Percentiles rank a stretch among this genome's conserved stretches.
Evolutionary conservation across 2,329 filamentous ascomycete genomes (phyloP).

Genomic region (Monilinia laxa): DNA sequence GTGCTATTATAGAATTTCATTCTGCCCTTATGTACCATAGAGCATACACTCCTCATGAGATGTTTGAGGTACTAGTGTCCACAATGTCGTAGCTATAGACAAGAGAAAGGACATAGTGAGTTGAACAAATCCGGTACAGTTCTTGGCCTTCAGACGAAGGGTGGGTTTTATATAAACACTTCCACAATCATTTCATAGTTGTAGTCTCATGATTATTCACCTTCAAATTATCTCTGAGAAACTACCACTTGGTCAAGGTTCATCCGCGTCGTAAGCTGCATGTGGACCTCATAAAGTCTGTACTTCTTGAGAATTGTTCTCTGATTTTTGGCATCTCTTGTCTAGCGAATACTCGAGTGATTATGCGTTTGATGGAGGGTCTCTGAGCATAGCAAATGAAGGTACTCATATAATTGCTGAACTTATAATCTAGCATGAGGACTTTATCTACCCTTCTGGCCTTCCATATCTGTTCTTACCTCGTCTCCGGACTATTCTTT

Average conservation of each 20-base stretch:
- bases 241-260: not conserved
- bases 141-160: not conserved
- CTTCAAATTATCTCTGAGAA: not conserved
- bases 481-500: not conserved
- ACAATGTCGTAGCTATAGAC: not conserved
- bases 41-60: not conserved
- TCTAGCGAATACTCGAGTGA: not conserved
- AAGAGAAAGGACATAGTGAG: not conserved
- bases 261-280: too few relatives aligned
- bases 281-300: not conserved
- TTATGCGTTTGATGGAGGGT: not conserved
- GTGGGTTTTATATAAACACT: not conserved
- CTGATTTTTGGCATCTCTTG: not conserved
- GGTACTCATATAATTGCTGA: not conserved
- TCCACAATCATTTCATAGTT: not conserved
- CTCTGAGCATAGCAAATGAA: not conserved
- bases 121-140: not conserved
- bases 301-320: not conserved
- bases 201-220: too few relatives aligned
- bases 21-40: not conserved
- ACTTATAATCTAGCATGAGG: not conserved
- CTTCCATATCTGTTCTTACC: not conserved
- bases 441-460: not conserved
- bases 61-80: not conserved
- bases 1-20: too few relatives aligned